Evolutionary conservation across 2,329 filamentous ascomycete species (phyloP), one percentile per base, ranked within the genome.

Genomic region (Diaporthe sp.): DNA sequence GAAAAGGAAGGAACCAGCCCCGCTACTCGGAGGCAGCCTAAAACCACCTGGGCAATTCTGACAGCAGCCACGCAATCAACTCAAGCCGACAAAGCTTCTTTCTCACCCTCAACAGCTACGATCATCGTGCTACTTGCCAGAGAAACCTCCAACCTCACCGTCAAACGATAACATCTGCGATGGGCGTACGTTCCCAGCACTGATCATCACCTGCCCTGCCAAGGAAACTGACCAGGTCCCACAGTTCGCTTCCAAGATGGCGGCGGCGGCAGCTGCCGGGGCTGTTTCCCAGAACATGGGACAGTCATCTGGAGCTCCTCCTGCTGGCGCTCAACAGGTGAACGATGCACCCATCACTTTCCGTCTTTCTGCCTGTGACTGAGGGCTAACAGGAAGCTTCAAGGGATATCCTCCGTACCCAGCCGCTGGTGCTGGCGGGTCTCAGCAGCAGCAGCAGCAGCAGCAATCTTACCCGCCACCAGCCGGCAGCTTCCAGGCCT

Each of bases 211-310:
- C 25, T 25, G 58, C 20, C n/a, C 13, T 42, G 8, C 28, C 17
- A 39, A n/a, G 7, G 9, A 28, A 39, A 63, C 58, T 61, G 58
- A 63, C 34, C 39, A 8, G 22, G n/a, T 44, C 60, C 20, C 60
- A 22, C 60, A 63, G 60, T 63, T 63, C 60, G 60, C 60, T 47
- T 63, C 60, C 9, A 63, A 63, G 60, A 63, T 63, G 60, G 60
- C 60, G 15, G 60, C 60, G 15, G 60, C 60, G 4, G 60, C 60
- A 22, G 60, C 60, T 47, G 60, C 60, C 17, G 60, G 60, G 6
- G 60, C 60, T 22, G 60, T 63, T 10, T 44, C 39, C 15, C 60
- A 63, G n/a, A 22, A 34, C 2, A 44, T 47, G 60, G 39, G 39
- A 22, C 60, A 63, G 57, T 60, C 57, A 47, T 47, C 60, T 25